These are phyloP conservation scores for Aquilaria agallochum DNA, from an alignment of 441 rosid genomes.

Conservation along the genomic window DNA sequence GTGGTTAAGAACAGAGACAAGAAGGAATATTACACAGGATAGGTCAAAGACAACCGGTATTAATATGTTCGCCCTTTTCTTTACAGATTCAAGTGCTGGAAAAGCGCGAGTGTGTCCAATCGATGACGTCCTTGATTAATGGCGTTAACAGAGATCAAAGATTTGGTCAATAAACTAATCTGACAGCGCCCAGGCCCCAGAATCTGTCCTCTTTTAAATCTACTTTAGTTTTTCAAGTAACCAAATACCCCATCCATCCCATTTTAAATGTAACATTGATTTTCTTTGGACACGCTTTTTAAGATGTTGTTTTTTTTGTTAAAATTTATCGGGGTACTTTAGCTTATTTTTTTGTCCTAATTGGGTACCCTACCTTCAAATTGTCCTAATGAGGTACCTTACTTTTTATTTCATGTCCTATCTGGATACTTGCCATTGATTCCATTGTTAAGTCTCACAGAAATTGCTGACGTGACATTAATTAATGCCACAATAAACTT, in stretches of 20 bases:
- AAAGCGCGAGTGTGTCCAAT: slow-evolving; percentile 32
- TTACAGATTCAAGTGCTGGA: slow-evolving; percentile 34
- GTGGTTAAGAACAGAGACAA: neutral
- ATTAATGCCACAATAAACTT: too few species aligned
- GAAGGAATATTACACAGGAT: neutral
- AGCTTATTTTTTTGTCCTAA: too few species aligned
- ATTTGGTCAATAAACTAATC: slow-evolving; percentile 6
- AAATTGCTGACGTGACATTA: too few species aligned
- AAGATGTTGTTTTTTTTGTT: too few species aligned
- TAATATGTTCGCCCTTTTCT: slow-evolving; percentile 16
- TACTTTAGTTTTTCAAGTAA: slow-evolving; percentile 12
- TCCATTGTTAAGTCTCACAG: too few species aligned
- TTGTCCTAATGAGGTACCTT: too few species aligned
- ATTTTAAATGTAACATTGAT: too few species aligned
- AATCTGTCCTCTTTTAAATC: slow-evolving; percentile 7
- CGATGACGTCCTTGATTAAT: slow-evolving; percentile 25
- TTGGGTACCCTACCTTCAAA: too few species aligned
- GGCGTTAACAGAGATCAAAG: slow-evolving; percentile 15
- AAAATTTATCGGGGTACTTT: too few species aligned
- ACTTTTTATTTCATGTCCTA: too few species aligned
- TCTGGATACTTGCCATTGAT: too few species aligned
- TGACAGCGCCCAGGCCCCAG: slow-evolving; percentile 9
- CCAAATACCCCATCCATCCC: slow-evolving; percentile 5
- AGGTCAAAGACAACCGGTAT: slow-evolving; percentile 8
- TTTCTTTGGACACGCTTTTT: too few species aligned